A percentile compares a stretch with the other conserved stretches of the same genome.
These are phyloP conservation scores for Aspergillus thermomutatus DNA, from an alignment of 2,329 filamentous ascomycete genomes.

Conservation along the genomic window DNA sequence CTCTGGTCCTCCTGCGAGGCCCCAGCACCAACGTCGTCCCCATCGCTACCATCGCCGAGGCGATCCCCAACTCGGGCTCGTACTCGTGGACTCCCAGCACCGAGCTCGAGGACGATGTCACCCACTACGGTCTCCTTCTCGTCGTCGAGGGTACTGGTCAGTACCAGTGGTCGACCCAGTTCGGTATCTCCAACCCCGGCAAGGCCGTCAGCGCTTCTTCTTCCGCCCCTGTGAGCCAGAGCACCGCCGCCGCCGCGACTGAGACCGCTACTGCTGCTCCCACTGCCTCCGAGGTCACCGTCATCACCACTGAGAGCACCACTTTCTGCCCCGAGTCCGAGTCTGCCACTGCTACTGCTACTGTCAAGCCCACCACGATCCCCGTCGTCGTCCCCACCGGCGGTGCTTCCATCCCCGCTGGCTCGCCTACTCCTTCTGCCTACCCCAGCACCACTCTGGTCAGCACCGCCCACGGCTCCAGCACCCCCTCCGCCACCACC, in stretches of 20 bases:
- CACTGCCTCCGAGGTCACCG: conserved; percentile 1
- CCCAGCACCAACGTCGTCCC: conserved; percentile 54
- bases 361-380: conserved; percentile 11
- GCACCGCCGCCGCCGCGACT: conserved; percentile 3
- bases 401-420: neutral
- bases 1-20: conserved; percentile 59
- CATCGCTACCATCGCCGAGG: conserved; percentile 50
- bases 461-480: neutral
- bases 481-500: conserved; percentile 11
- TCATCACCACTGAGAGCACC: neutral
- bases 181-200: conserved; percentile 49
- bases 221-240: conserved; percentile 7
- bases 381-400: conserved; percentile 10
- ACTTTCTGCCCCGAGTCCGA: conserved; percentile 14
- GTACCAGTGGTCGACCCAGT: conserved; percentile 62
- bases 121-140: conserved; percentile 60
- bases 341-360: conserved; percentile 11
- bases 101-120: conserved; percentile 46
- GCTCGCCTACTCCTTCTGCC: conserved; percentile 9
- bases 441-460: conserved; percentile 7
- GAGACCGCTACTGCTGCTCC: conserved; percentile 2
- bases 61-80: conserved; percentile 54
- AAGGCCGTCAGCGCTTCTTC: conserved; percentile 10
- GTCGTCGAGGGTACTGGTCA: conserved; percentile 57
- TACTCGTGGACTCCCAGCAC: conserved; percentile 55